Conservation (phyloP, 345 rosid species). For the Dipteronia dyeriana region DNA sequence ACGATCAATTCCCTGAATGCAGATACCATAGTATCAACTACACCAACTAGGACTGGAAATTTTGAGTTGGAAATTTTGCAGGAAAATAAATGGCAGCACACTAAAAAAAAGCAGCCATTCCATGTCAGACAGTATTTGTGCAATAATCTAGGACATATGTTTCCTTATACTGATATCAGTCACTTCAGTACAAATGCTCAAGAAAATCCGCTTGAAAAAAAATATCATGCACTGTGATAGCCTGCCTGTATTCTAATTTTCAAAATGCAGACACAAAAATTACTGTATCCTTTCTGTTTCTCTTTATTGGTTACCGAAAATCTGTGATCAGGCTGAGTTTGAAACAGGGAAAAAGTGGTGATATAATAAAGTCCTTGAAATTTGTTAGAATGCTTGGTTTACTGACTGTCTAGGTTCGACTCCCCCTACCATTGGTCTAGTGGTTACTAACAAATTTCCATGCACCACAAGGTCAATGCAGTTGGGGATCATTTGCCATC, state of each 20-base stretch:
- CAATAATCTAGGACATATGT: neutral
- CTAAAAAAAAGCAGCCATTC: neutral
- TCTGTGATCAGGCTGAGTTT: neutral
- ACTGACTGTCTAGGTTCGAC: neutral
- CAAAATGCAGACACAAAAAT: neutral
- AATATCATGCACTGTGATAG: neutral
- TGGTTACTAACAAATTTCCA: neutral
- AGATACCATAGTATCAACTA: constrained; percentile 25
- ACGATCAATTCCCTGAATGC: constrained; percentile 84
- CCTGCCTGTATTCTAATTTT: neutral
- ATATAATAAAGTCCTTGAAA: constrained; percentile 1
- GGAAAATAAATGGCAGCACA: neutral
- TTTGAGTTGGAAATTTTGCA: neutral
- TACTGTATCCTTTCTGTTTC: neutral
- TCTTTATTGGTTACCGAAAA: neutral
- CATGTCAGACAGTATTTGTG: neutral
- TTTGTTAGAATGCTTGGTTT: neutral
- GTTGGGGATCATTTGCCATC: neutral
- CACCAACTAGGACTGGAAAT: neutral
- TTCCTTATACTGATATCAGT: neutral
- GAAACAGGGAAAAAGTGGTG: neutral
- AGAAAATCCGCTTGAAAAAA: neutral
- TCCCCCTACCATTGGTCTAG: neutral
- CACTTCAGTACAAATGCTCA: neutral
- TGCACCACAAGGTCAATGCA: neutral